A percentile compares a stretch with the other conserved stretches of the same genome.
Evolutionary conservation across 2,329 filamentous ascomycete genomes (phyloP).

Genomic region (Calonectria leucothoes): DNA sequence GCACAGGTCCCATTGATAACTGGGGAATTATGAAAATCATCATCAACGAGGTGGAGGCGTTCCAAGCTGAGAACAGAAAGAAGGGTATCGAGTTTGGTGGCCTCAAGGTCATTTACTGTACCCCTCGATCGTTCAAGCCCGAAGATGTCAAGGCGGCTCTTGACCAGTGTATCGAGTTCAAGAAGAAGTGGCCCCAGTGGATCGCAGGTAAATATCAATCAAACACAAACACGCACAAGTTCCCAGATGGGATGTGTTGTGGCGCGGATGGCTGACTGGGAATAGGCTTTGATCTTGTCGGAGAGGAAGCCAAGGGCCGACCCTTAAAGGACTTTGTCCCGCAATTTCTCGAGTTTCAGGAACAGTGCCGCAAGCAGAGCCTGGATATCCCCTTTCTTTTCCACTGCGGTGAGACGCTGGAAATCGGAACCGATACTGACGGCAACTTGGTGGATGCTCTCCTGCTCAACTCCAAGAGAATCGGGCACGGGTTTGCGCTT

Average conservation of each 20-base stretch:
- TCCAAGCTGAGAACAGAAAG: conserved; percentile 49
- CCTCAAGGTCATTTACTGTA: conserved; percentile 79
- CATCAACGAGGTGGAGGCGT: conserved; percentile 63
- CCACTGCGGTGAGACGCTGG: conserved; percentile 81
- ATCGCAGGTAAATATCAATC: conserved; percentile 67
- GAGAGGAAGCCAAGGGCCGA: conserved; percentile 71
- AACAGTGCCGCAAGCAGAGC: conserved; percentile 57
- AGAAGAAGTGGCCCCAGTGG: conserved; percentile 65
- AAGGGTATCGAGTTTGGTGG: conserved; percentile 64
- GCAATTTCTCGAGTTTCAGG: conserved; percentile 68
- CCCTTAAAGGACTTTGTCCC: conserved; percentile 67
- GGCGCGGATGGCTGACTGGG: background rate
- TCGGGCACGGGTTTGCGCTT: conserved; percentile 80
- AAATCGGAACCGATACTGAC: conserved; percentile 72
- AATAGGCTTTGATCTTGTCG: conserved; percentile 76
- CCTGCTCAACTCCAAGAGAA: conserved; percentile 73
- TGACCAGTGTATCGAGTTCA: conserved; percentile 71
- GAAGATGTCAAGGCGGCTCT: conserved; percentile 63
- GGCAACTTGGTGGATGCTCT: conserved; percentile 78
- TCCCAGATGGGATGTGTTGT: background rate
- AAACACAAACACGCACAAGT: background rate
- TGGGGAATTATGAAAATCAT: conserved; percentile 71
- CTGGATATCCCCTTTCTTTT: conserved; percentile 79
- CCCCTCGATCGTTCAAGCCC: conserved; percentile 69
- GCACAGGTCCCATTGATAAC: conserved; percentile 63